phyloP scores from a whole-genome alignment of 768 basidiomycete species.

The Rhizopogon vesiculosus region DNA sequence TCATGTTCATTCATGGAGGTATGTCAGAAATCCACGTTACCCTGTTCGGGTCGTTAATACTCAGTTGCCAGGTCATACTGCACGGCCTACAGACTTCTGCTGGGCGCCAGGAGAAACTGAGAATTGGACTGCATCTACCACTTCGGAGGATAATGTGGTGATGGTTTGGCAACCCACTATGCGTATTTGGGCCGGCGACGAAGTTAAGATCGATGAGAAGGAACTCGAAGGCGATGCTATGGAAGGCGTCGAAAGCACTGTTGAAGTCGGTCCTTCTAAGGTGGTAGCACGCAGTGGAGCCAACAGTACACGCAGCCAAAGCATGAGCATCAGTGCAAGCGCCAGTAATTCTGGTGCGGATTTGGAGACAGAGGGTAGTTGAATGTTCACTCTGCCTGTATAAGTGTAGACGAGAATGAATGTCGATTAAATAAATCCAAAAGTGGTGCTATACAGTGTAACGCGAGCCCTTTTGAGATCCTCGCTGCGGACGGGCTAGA shows the following conservation, averaged over 20 bases:
- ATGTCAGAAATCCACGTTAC: slow-evolving; percentile 21
- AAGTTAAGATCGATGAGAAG: slow-evolving; percentile 77
- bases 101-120: slow-evolving; percentile 87
- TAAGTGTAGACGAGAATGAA: slow-evolving; percentile 7
- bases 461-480: background rate
- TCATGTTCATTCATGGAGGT: slow-evolving; percentile 95
- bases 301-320: slow-evolving; percentile 48
- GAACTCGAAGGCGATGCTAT: slow-evolving; percentile 80
- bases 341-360: slow-evolving; percentile 49
- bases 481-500: background rate
- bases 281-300: slow-evolving; percentile 22
- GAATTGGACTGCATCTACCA: slow-evolving; percentile 79
- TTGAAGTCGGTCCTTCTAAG: slow-evolving; percentile 21
- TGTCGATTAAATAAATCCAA: slow-evolving; percentile 4
- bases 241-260: slow-evolving; percentile 61
- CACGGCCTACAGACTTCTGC: slow-evolving; percentile 88
- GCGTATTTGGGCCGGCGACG: slow-evolving; percentile 90
- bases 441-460: slow-evolving; percentile 1
- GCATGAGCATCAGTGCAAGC: slow-evolving; percentile 56
- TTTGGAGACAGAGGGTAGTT: slow-evolving; percentile 27
- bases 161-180: slow-evolving; percentile 98
- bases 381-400: slow-evolving; percentile 4
- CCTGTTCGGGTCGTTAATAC: slow-evolving; percentile 5
- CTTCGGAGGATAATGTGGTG: slow-evolving; percentile 95
- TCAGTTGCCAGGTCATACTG: slow-evolving; percentile 66